A percentile compares a stretch with the other conserved stretches of the same genome.
These are phyloP conservation scores for Tulasnella sp. DNA, from an alignment of 768 basidiomycete species.

Conservation along the genomic window DNA sequence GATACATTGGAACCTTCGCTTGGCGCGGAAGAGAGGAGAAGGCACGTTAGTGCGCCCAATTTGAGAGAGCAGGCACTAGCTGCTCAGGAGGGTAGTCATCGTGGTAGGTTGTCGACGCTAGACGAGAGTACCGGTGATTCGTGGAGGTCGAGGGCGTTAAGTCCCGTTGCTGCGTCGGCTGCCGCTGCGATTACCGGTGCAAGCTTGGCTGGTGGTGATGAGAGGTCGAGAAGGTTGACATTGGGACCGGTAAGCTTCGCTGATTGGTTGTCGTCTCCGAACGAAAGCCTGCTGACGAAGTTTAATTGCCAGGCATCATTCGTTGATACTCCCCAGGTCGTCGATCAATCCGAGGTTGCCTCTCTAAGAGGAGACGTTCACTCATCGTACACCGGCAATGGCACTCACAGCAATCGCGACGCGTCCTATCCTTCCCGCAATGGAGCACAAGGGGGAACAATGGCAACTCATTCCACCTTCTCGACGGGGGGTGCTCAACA, in stretches of 20 bases:
- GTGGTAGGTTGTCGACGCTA: not conserved
- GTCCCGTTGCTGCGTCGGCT: not conserved
- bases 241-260: slow-evolving; percentile 18
- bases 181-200: not conserved
- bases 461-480: not conserved
- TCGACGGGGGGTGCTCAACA: not conserved
- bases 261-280: not conserved
- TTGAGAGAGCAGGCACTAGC: not conserved
- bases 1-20: not conserved
- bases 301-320: not conserved
- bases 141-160: not conserved
- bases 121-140: not conserved
- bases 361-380: slow-evolving; percentile 13
- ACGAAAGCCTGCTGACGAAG: not conserved
- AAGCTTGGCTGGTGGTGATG: not conserved
- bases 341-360: slow-evolving; percentile 5
- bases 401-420: not conserved
- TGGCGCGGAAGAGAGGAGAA: not conserved
- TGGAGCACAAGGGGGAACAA: not conserved
- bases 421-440: not conserved
- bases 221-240: slow-evolving; percentile 15
- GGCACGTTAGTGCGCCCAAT: not conserved
- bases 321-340: slow-evolving; percentile 15
- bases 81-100: not conserved
- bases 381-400: slow-evolving; percentile 2